phyloP scores from a whole-genome alignment of 2,329 filamentous ascomycete species.

The Fusarium haematococcum region DNA sequence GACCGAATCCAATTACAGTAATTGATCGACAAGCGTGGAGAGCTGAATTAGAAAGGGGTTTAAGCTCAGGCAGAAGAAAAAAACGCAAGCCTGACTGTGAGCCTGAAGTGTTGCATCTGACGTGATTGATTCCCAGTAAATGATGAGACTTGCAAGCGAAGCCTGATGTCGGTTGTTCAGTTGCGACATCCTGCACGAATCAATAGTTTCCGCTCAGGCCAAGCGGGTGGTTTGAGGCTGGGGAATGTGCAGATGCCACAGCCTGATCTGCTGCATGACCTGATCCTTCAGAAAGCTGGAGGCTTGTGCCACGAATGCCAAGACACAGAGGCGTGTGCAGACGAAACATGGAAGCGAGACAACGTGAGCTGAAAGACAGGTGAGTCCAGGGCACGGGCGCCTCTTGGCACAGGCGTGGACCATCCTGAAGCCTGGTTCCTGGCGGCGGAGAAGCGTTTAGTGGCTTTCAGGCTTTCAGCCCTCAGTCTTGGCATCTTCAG shows the following conservation, averaged over 20 bases:
- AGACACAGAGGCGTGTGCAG: background rate
- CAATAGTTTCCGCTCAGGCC: background rate
- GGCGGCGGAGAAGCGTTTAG: background rate
- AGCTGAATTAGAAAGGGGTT: background rate
- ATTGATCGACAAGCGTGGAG: background rate
- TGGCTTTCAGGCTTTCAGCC: background rate
- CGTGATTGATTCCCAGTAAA: background rate
- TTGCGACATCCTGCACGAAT: background rate
- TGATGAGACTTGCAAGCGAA: background rate
- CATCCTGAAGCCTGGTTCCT: background rate
- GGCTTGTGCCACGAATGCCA: background rate
- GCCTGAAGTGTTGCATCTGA: background rate
- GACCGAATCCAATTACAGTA: background rate
- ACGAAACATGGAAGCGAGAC: background rate
- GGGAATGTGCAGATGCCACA: background rate
- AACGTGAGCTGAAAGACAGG: background rate
- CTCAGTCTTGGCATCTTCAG: background rate
- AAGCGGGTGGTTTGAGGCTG: background rate
- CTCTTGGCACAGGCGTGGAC: background rate
- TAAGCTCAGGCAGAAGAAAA: background rate
- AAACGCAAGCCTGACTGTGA: background rate
- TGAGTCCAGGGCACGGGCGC: background rate
- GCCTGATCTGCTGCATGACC: background rate
- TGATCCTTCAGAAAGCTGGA: background rate
- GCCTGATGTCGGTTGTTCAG: background rate